Evolutionary conservation across 176 grass and related monocot genomes (phyloP).

Genomic region (Oropetium thomaeum): DNA sequence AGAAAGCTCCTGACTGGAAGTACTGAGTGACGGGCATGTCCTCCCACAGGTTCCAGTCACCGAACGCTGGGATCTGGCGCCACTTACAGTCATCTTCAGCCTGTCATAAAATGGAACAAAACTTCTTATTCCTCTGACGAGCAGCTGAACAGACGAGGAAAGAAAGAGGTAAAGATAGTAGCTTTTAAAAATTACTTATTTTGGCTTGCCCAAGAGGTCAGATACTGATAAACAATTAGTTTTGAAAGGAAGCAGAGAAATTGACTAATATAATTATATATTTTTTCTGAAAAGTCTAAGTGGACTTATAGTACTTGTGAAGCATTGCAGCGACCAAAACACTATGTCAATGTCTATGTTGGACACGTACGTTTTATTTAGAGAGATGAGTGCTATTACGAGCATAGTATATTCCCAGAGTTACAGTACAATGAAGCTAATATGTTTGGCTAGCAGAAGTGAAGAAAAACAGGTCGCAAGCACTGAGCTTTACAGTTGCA

Average conservation of each 20-base stretch:
- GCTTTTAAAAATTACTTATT: too few species aligned
- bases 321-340: not conserved
- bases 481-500: not conserved
- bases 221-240: not conserved
- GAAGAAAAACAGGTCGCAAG: not conserved
- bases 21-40: constrained; percentile 75
- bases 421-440: not conserved
- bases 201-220: too few species aligned
- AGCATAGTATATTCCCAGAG: constrained; percentile 10
- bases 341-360: not conserved
- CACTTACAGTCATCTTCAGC: constrained; percentile 52
- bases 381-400: not conserved
- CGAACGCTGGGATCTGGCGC: constrained; percentile 70
- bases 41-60: constrained; percentile 72
- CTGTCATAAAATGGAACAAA: not conserved
- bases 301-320: not conserved
- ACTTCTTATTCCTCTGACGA: not conserved
- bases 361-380: not conserved
- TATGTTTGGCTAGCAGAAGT: not conserved
- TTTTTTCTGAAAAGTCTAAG: not conserved
- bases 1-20: constrained; percentile 64
- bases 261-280: not conserved
- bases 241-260: not conserved
- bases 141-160: too few species aligned
- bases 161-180: too few species aligned